Evolutionary conservation across 192 early-diverging fungal species (phyloP), one percentile per base, ranked within the genome.

Genomic region (Entomortierella parvispora): DNA sequence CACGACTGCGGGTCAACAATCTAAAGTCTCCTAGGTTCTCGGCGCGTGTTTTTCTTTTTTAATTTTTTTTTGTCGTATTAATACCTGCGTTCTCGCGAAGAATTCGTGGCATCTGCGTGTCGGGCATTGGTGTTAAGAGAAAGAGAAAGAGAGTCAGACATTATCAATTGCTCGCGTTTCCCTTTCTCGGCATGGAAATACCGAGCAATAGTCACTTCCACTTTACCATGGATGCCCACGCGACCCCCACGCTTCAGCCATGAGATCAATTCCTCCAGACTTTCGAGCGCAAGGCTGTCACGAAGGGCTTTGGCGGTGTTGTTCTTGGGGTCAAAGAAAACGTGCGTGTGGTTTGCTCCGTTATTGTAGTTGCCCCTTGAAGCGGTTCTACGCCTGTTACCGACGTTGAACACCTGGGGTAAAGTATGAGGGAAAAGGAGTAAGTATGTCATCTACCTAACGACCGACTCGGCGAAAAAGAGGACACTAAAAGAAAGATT

Each of bases 61-160:
- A 81, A 44, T 81, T 68, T 37, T 81, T 72, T 59, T 81, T 59
- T 37, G 81, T 48, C 28, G 63, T 50, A n/a, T n/a, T n/a, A n/a
- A n/a, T 85, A 83, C 70, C 96, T 88, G 68, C 97, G 86, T 58
- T 87, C 87, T n/a, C 90, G 76, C 0, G 94, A 97, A 48, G 96
- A 96, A 74, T 99, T 99, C 14, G 97, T 99, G 2, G 97, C 97
- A 79, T 99, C 97, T 82, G n/a, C n/a, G n/a, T n/a, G n/a, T n/a
- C n/a, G n/a, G n/a, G n/a, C n/a, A n/a, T n/a, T n/a, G n/a, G n/a
- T n/a, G n/a, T n/a, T 5, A 40, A 40, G 37, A 40, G 37, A 40
- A 29, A 40, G 67, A 43, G 50, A 33, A 33, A 63, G 31, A 49
- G 45, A 20, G 62, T 37, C 37, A 50, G 28, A 22, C 42, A 14